Evolutionary conservation across 2,329 filamentous ascomycete species (phyloP).

Genomic region (Plectosphaerella sp.): DNA sequence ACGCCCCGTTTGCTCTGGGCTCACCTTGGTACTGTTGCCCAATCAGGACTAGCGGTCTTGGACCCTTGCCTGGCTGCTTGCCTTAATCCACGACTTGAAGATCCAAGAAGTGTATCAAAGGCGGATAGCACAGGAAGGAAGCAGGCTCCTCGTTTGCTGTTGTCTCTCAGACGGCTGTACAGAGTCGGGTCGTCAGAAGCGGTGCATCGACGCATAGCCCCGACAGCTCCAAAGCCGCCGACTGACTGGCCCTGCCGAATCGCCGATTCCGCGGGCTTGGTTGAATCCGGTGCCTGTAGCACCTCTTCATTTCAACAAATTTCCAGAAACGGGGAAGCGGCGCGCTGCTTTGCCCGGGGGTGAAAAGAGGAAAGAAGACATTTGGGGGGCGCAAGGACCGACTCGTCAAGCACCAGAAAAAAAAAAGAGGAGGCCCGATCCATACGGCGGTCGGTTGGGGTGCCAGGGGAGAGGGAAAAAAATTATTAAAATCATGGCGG

Average conservation of each 20-base stretch:
- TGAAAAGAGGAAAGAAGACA: not conserved
- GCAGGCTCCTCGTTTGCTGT: too few species aligned
- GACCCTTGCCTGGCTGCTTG: too few species aligned
- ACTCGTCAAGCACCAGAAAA: not conserved
- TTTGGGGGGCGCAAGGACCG: not conserved
- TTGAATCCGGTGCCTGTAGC: not conserved
- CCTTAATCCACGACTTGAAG: too few species aligned
- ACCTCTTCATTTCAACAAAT: not conserved
- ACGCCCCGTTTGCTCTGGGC: too few species aligned
- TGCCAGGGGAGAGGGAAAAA: not conserved
- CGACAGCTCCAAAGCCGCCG: too few species aligned
- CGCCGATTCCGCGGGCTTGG: too few species aligned
- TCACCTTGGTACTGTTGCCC: not conserved
- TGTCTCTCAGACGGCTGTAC: too few species aligned
- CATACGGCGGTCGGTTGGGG: not conserved
- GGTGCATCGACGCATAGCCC: too few species aligned
- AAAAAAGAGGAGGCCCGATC: not conserved
- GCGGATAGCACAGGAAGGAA: too few species aligned
- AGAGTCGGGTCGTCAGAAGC: too few species aligned
- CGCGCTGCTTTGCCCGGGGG: not conserved
- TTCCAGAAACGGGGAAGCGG: not conserved
- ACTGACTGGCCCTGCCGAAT: too few species aligned
- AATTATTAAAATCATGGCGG: slow-evolving; percentile 36
- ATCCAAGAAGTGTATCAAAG: too few species aligned
- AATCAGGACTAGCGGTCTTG: not conserved